A percentile compares a stretch with the other conserved stretches of the same genome.
Conservation (phyloP, 495 filamentous ascomycete species). For the Elasticomyces elasticus region DNA sequence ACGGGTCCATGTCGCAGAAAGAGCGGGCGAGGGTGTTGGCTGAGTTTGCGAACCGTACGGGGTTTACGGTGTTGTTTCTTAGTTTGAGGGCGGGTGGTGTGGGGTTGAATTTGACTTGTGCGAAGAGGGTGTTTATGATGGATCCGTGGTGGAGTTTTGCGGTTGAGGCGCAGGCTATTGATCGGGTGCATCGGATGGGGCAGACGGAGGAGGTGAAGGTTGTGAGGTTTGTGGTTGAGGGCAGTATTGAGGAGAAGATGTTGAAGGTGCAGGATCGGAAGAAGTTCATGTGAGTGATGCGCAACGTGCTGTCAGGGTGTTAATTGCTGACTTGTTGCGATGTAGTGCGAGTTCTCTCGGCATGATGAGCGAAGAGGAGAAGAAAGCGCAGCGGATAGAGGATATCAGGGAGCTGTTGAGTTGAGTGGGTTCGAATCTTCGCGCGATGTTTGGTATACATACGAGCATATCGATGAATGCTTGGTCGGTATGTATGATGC, state of each 20-base stretch:
- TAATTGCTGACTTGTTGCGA: constrained; percentile 6
- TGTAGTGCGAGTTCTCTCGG: constrained; percentile 77
- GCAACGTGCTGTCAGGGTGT: not conserved
- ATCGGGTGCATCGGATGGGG: constrained; percentile 95
- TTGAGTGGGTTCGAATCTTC: constrained; percentile 35
- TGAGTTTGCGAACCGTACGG: constrained; percentile 48
- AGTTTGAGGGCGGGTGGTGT: constrained; percentile 87
- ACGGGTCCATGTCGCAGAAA: constrained; percentile 84
- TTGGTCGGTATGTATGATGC: too few relatives aligned
- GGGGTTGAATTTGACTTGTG: constrained; percentile 76
- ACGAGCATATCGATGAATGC: too few relatives aligned
- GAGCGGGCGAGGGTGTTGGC: constrained; percentile 62
- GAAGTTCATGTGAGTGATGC: constrained; percentile 69
- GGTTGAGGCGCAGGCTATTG: constrained; percentile 92
- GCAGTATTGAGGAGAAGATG: constrained; percentile 93
- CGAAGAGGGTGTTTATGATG: constrained; percentile 93
- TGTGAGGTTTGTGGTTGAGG: constrained; percentile 73
- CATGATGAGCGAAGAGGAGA: constrained; percentile 90
- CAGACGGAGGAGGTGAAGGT: constrained; percentile 80
- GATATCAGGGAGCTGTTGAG: constrained; percentile 89
- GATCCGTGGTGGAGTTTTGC: constrained; percentile 99
- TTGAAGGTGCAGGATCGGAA: constrained; percentile 88
- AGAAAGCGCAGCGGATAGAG: constrained; percentile 78
- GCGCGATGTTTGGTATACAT: too few relatives aligned
- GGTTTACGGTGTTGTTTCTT: constrained; percentile 56